Evolutionary conservation across 2,329 filamentous ascomycete genomes (phyloP), one percentile per base, ranked within the genome.

Genomic region (Keithomyces neogunnii): DNA sequence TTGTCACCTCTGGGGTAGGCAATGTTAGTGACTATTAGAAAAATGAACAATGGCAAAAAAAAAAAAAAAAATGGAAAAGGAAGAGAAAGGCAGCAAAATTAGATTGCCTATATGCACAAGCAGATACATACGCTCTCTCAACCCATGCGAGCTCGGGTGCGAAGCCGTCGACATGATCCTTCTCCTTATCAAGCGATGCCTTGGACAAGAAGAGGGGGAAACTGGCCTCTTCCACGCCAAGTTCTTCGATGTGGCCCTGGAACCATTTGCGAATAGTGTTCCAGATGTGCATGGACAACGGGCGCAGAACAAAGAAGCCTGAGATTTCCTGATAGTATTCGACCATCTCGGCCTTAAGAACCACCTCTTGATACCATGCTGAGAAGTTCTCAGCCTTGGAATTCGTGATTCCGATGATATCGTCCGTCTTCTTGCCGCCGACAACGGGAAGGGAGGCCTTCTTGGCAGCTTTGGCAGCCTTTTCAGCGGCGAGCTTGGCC

Each of bases 111-210:
- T 9, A 5, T 9, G 40, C 5, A 11, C 26, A 44, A 30, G 9
- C 28, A 26, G 39, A 29, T 31, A 74, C 80, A 71, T 70, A 85
- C 77, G 85, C 88, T 69, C 89, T 88, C 49, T 88, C 93, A 31
- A 93, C 88, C 88, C 88, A 93, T 51, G 88, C 88, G 59, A 93
- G 80, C 69, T 93, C 88, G 35, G 93, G 91, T 49, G 93, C 93
- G 68, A 99, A 99, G n/a, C 93, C 93, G 70, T 99, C 92, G 56
- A 99, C 88, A 69, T 99, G 93, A 63, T 93, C 88, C 79, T 96
- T 96, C 72, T 96, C 91, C 67, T 81, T 81, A 66, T 82, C 79
- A 57, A 99, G 74, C 40, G 95, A 95, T 72, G 95, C 95, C 64
- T 88, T 78, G 19, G 89, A 95, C 58, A 99, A 82, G 73, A 96